Evolutionary conservation across 805 yeast species (phyloP).

Genomic region (Saccharomycopsis vini): DNA sequence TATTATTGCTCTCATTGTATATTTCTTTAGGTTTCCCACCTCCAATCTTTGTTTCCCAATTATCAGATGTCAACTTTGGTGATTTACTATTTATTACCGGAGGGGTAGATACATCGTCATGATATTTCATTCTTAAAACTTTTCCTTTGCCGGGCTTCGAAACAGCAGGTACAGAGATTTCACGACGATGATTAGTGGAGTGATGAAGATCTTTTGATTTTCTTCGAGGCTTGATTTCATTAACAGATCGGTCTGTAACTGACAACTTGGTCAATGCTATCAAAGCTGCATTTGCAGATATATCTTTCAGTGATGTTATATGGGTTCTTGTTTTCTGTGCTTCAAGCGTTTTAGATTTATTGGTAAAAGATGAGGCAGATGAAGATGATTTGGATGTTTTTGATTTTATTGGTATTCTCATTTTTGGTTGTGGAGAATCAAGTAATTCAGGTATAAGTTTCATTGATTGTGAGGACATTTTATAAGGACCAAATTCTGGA

Average conservation of each 20-base stretch:
- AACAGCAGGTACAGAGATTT: not conserved
- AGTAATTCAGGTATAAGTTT: conserved; percentile 53
- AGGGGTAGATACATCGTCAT: conserved; percentile 7
- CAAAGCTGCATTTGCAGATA: conserved; percentile 18
- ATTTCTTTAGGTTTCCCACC: too few species aligned
- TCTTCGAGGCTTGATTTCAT: conserved; percentile 1
- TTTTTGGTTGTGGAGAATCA: not conserved
- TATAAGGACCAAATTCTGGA: conserved; percentile 65
- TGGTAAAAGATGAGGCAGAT: too few species aligned
- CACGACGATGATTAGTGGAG: conserved; percentile 8
- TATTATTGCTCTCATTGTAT: too few species aligned
- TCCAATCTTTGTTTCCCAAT: too few species aligned
- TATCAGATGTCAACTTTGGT: too few species aligned
- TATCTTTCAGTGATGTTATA: too few species aligned
- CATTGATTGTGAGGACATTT: conserved; percentile 71
- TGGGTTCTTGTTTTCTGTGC: too few species aligned
- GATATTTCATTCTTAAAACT: conserved; percentile 14
- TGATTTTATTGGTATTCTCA: not conserved
- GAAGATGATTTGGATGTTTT: not conserved
- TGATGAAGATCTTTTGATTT: conserved; percentile 1
- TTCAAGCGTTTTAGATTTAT: not conserved
- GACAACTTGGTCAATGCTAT: conserved; percentile 9
- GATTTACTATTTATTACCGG: too few species aligned
- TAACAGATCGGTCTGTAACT: not conserved
- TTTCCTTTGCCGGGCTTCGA: conserved; percentile 5